Evolutionary conservation across 2,329 filamentous ascomycete genomes (phyloP), one percentile per base, ranked within the genome.

Genomic region (Pestalotiopsis sp.): DNA sequence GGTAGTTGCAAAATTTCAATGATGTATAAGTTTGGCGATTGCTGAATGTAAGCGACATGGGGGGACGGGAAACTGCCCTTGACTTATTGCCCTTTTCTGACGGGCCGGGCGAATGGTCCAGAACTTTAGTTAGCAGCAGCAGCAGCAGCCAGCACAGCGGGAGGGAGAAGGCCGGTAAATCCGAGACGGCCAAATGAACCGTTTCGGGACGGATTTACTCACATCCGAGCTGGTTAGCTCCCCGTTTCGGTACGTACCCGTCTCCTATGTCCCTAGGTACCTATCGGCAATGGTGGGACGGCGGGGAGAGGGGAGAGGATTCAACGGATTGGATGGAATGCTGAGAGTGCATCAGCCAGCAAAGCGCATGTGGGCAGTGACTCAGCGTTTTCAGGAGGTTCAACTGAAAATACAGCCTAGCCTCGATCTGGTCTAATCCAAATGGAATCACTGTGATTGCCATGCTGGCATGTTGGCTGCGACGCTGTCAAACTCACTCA

Each of bases 1-100:
- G 23, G n/a, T 13, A 25, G 39, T 11, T 23, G 20, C 20, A 36
- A 56, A 56, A 49, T 56, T 23, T 49, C 23, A 39, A 23, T 39
- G 60, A 45, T 64, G 62, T 64, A 36, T 52, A 52, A 49, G 45
- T 36, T 64, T 23, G 62, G 27, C 38, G 38, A 60, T 45, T 49
- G 62, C 23, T 45, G 39, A 27, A 25, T 25, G 62, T 36, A 36
- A 56, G 62, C 45, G 62, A 39, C 59, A 62, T 62, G 25, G 59
- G 31, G 25, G 27, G 58, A 38, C 27, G 62, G 20, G 23, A 36
- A 36, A 12, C 38, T 49, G 20, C 39, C 38, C n/a, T 49, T 45
- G 38, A 52, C 14, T 45, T 20, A 36, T 23, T 45, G 38, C 62
- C 23, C 27, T 64, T 64, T 49, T 23, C 23, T 64, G 20, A 41